A percentile compares a stretch with the other conserved stretches of the same genome.
These are phyloP conservation scores for Sporopachydermia lactativora DNA, from an alignment of 805 yeast species.

Conservation along the genomic window DNA sequence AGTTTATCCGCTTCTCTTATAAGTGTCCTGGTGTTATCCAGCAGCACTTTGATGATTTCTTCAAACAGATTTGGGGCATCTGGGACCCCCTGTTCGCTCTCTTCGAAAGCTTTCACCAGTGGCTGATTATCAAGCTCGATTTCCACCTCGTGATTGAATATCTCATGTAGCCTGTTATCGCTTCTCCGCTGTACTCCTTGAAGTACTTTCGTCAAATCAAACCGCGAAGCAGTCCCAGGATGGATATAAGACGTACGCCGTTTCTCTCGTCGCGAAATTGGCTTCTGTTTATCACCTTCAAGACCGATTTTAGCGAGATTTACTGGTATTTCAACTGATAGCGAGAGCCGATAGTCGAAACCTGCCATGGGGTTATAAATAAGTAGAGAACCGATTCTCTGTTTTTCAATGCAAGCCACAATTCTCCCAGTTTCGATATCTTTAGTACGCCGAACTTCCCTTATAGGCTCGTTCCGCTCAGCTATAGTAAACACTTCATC, in stretches of 20 bases:
- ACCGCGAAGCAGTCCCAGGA: slow-evolving; percentile 54
- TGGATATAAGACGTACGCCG: slow-evolving; percentile 63
- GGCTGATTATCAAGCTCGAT: slow-evolving; percentile 34
- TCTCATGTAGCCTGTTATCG: slow-evolving; percentile 14
- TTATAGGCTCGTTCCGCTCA: background rate
- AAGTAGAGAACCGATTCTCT: slow-evolving; percentile 56
- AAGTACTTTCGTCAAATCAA: slow-evolving; percentile 54
- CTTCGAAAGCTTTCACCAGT: slow-evolving; percentile 26
- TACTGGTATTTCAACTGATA: slow-evolving; percentile 67
- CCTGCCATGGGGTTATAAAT: slow-evolving; percentile 63
- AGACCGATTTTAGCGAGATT: slow-evolving; percentile 29
- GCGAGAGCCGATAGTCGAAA: slow-evolving; percentile 63
- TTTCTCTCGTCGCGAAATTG: slow-evolving; percentile 49
- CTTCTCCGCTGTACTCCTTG: slow-evolving; percentile 16
- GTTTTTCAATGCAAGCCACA: slow-evolving; percentile 58
- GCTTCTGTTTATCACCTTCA: slow-evolving; percentile 37
- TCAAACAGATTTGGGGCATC: slow-evolving; percentile 42
- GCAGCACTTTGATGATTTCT: slow-evolving; percentile 38
- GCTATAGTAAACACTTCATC: background rate
- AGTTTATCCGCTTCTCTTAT: slow-evolving; percentile 13
- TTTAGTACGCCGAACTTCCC: background rate
- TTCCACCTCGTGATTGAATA: slow-evolving; percentile 30
- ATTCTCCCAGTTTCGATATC: slow-evolving; percentile 1
- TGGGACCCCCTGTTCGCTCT: slow-evolving; percentile 17
- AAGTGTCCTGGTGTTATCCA: slow-evolving; percentile 44